Evolutionary conservation across 371 early-diverging fungal species (phyloP).

Genomic region (Gilbertella persicaria): DNA sequence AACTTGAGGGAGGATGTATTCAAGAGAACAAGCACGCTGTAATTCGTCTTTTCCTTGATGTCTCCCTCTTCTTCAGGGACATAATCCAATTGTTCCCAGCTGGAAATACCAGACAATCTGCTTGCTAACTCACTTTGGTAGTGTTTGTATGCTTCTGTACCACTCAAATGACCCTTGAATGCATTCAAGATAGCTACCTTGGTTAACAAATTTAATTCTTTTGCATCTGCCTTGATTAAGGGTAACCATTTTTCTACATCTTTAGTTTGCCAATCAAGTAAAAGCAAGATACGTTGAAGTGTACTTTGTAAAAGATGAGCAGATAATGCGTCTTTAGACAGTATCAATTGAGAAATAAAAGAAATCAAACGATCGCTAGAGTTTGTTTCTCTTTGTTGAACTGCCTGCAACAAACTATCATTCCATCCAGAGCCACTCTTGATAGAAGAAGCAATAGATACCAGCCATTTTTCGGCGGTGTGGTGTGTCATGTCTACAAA

Average conservation of each 20-base stretch:
- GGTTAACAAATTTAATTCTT: constrained; percentile 22
- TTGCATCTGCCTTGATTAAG: constrained; percentile 31
- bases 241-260: constrained; percentile 33
- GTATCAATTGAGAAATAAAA: constrained; percentile 9
- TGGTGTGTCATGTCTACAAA: constrained; percentile 23
- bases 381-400: background rate
- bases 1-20: constrained; percentile 39
- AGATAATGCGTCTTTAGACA: background rate
- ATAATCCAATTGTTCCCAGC: constrained; percentile 28
- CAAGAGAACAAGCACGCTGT: constrained; percentile 31
- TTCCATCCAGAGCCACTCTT: constrained; percentile 4
- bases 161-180: constrained; percentile 28
- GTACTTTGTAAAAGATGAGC: constrained; percentile 19
- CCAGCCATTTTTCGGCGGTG: constrained; percentile 18
- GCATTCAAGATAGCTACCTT: constrained; percentile 36
- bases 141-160: constrained; percentile 20
- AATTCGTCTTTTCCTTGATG: constrained; percentile 24
- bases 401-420: constrained; percentile 1
- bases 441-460: background rate
- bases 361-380: constrained; percentile 2
- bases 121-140: constrained; percentile 47
- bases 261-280: constrained; percentile 12
- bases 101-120: constrained; percentile 32
- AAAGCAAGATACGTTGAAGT: constrained; percentile 12
- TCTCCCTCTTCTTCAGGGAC: constrained; percentile 11